These are phyloP conservation scores for Flaveria linearis DNA, from an alignment of 129 eudicot genomes.

Conservation along the genomic window DNA sequence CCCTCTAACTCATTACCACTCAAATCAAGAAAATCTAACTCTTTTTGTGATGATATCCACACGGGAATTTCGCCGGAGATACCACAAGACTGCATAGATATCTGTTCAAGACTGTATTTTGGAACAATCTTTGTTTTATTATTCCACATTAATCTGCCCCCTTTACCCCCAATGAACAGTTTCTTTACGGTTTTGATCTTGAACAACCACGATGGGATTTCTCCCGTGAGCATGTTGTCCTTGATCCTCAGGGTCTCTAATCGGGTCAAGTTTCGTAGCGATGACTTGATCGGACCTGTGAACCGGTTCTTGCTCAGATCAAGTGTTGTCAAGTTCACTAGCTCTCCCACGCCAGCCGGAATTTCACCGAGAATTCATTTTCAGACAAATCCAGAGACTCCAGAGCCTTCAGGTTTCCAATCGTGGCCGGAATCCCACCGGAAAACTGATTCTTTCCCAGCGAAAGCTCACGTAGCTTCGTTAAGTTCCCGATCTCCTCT, in stretches of 20 bases:
- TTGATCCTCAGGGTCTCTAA: slow-evolving; percentile 45
- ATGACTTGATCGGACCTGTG: slow-evolving; percentile 44
- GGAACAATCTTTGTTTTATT: slow-evolving; percentile 48
- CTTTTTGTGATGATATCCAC: slow-evolving; percentile 53
- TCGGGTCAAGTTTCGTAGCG: slow-evolving; percentile 39
- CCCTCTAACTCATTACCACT: slow-evolving; percentile 49
- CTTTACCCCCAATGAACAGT: slow-evolving; percentile 51
- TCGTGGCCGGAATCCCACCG: slow-evolving; percentile 42
- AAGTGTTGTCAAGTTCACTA: slow-evolving; percentile 43
- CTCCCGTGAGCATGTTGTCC: slow-evolving; percentile 49
- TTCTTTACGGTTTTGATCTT: slow-evolving; percentile 37
- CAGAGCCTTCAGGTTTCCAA: slow-evolving; percentile 38
- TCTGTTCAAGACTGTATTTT: slow-evolving; percentile 45
- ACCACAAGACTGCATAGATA: slow-evolving; percentile 42
- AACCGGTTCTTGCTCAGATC: slow-evolving; percentile 48
- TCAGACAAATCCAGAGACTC: slow-evolving; percentile 41
- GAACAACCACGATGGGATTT: slow-evolving; percentile 56
- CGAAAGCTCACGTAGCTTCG: slow-evolving; percentile 40
- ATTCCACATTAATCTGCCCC: slow-evolving; percentile 50
- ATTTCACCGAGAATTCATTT: slow-evolving; percentile 41
- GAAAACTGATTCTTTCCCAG: slow-evolving; percentile 43
- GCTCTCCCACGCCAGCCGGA: slow-evolving; percentile 40
- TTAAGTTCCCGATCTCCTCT: slow-evolving; percentile 45
- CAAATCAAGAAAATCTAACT: slow-evolving; percentile 48
- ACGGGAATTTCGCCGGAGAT: slow-evolving; percentile 47